A percentile compares a stretch with the other conserved stretches of the same genome.
These are phyloP conservation scores for Chaetomium sp. DNA, from an alignment of 2,329 filamentous ascomycete genomes.

Conservation along the genomic window DNA sequence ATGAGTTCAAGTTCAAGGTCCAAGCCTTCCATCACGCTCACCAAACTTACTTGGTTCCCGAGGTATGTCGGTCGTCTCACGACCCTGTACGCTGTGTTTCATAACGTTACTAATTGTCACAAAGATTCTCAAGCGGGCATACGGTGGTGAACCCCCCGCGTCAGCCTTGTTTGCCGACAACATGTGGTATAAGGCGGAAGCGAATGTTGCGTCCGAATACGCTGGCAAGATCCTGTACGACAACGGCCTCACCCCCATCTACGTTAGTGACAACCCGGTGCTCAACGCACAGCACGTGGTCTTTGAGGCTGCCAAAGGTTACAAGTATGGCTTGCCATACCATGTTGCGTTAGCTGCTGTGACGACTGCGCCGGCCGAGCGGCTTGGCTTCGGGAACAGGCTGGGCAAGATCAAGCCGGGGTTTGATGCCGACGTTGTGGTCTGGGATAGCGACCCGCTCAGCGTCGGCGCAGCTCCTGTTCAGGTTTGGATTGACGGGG, in stretches of 20 bases:
- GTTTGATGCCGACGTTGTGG: conserved; percentile 62
- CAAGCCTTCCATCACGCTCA: conserved; percentile 72
- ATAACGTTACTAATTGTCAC: neutral
- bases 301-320: conserved; percentile 64
- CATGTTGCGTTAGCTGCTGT: conserved; percentile 61
- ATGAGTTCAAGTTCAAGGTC: conserved; percentile 69
- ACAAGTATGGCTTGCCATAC: conserved; percentile 62
- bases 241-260: conserved; percentile 64
- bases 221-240: conserved; percentile 69
- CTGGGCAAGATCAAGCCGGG: conserved; percentile 64
- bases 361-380: conserved; percentile 60
- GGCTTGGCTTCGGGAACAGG: conserved; percentile 59
- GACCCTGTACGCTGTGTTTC: neutral
- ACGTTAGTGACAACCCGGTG: conserved; percentile 72
- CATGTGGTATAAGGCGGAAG: conserved; percentile 72
- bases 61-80: conserved; percentile 44
- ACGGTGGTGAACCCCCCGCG: conserved; percentile 56
- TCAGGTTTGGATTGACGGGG: conserved; percentile 67
- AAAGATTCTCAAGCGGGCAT: conserved; percentile 58
- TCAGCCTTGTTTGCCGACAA: conserved; percentile 70
- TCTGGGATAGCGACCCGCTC: conserved; percentile 65
- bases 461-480: conserved; percentile 61
- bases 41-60: conserved; percentile 66
- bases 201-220: conserved; percentile 65
- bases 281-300: conserved; percentile 70